phyloP scores from a whole-genome alignment of 768 basidiomycete genomes.

The Lactarius sp. region DNA sequence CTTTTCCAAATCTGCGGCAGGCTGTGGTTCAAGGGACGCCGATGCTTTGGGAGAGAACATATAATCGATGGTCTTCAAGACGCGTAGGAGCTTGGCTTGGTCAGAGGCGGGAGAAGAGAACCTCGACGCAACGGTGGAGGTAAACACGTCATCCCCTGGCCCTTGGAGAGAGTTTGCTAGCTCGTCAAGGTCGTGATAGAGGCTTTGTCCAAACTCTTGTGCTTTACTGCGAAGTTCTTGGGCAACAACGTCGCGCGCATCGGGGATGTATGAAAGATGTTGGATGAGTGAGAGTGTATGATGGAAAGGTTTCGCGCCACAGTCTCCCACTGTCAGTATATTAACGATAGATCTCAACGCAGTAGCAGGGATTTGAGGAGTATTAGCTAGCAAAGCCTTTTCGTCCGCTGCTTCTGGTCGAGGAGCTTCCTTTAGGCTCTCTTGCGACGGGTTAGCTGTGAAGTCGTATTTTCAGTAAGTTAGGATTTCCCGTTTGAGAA shows the following conservation, averaged over 20 bases:
- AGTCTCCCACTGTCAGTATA: conserved; percentile 95
- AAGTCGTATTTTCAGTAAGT: neutral
- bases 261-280: conserved; percentile 83
- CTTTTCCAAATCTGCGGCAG: conserved; percentile 63
- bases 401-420: conserved; percentile 31
- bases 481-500: neutral
- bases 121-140: conserved; percentile 71
- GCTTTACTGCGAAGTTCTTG: conserved; percentile 83
- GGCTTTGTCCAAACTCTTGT: conserved; percentile 76
- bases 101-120: conserved; percentile 93
- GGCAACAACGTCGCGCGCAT: conserved; percentile 84
- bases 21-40: conserved; percentile 34
- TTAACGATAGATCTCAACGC: conserved; percentile 93
- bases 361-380: conserved; percentile 80
- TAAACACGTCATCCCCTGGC: conserved; percentile 49
- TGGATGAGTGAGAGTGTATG: conserved; percentile 89
- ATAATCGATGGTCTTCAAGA: conserved; percentile 96
- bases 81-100: conserved; percentile 93
- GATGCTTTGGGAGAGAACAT: conserved; percentile 72
- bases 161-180: conserved; percentile 60
- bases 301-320: conserved; percentile 93
- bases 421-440: conserved; percentile 22
- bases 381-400: conserved; percentile 54
- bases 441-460: conserved; percentile 29
- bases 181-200: conserved; percentile 74